These are phyloP conservation scores for Uromyces viciae-fabae DNA, from an alignment of 1,284 basidiomycete species.

Conservation along the genomic window DNA sequence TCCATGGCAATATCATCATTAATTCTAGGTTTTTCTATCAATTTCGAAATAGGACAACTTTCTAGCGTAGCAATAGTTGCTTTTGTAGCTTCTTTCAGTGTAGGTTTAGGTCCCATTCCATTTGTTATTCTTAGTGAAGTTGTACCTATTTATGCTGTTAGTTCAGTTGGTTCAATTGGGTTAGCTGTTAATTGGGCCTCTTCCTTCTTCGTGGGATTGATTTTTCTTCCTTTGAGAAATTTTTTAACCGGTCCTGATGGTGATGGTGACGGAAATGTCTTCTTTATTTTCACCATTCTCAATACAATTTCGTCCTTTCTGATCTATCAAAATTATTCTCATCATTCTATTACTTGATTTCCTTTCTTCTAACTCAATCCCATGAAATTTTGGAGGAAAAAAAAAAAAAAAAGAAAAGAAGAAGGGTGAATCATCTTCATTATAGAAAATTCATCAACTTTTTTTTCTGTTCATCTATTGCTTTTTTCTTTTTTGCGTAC, in stretches of 20 bases:
- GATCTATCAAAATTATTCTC: background rate
- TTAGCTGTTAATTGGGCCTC: slow-evolving; percentile 53
- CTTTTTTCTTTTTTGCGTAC: too few species aligned
- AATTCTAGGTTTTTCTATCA: slow-evolving; percentile 68
- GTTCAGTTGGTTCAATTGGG: slow-evolving; percentile 51
- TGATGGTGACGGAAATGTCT: slow-evolving; percentile 41
- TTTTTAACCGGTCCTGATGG: slow-evolving; percentile 25
- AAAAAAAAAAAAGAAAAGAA: too few species aligned
- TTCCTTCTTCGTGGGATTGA: slow-evolving; percentile 50
- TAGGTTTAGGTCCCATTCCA: slow-evolving; percentile 85
- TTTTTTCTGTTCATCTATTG: too few species aligned
- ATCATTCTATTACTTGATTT: too few species aligned
- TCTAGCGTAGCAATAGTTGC: slow-evolving; percentile 73
- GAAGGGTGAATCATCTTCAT: too few species aligned
- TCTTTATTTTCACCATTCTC: slow-evolving; percentile 32
- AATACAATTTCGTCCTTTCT: slow-evolving; percentile 1
- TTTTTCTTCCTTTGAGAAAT: slow-evolving; percentile 35
- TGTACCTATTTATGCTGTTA: slow-evolving; percentile 65
- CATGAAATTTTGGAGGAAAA: too few species aligned
- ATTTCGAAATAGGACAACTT: slow-evolving; percentile 63
- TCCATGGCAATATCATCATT: slow-evolving; percentile 68
- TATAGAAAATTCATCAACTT: too few species aligned
- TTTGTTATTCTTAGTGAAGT: slow-evolving; percentile 91
- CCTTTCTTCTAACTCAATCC: too few species aligned
- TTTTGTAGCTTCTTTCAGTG: slow-evolving; percentile 83